phyloP scores from a whole-genome alignment of 108 stramenopile genomes.

The Parietichytrium sp. region DNA sequence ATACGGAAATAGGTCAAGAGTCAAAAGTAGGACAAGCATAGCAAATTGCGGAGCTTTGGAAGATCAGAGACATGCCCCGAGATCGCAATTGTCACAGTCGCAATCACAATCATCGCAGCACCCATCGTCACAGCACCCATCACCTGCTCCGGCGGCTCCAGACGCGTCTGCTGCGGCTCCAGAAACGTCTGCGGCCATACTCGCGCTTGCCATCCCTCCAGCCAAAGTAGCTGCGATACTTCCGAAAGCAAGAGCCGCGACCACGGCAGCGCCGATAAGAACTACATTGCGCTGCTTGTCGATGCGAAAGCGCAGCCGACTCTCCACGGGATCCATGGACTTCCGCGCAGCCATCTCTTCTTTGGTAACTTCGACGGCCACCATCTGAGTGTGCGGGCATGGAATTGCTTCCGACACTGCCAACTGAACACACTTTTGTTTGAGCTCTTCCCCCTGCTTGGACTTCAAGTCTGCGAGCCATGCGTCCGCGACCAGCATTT shows the following conservation, averaged over 20 bases:
- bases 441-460: neutral
- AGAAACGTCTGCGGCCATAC: neutral
- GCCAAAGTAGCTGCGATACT: neutral
- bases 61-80: too few species aligned
- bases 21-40: too few species aligned
- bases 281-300: neutral
- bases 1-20: too few species aligned
- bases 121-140: neutral
- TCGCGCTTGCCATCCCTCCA: neutral
- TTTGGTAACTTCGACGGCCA: neutral
- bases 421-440: neutral
- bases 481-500: slow-evolving; percentile 6
- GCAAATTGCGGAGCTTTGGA: too few species aligned
- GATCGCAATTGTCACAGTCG: neutral
- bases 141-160: neutral
- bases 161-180: neutral
- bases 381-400: neutral
- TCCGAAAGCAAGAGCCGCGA: slow-evolving; percentile 1
- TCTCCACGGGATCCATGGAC: neutral
- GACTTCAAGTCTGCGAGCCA: slow-evolving; percentile 23
- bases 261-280: neutral
- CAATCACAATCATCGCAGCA: neutral
- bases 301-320: slow-evolving; percentile 15
- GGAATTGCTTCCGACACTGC: neutral
- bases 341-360: neutral